These are phyloP conservation scores for Diaporthe sp. DNA, from an alignment of 2,329 filamentous ascomycete species.

Conservation along the genomic window DNA sequence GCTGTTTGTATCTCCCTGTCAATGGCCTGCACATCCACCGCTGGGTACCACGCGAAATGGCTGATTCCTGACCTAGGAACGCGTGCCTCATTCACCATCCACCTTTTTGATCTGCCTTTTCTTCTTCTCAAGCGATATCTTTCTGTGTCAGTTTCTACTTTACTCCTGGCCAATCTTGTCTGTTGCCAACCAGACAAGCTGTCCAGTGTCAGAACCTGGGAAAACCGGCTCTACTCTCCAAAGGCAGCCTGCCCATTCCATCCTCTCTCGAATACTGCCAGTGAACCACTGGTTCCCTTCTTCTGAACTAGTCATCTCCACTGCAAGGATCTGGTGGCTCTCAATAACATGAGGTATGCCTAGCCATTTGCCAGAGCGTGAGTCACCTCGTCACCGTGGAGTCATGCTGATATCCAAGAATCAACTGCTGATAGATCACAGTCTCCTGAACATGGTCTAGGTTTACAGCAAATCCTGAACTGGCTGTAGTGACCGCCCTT, in stretches of 20 bases:
- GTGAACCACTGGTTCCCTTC: no score
- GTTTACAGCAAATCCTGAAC: not conserved
- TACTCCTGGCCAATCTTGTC: not conserved
- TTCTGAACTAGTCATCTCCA: not conserved
- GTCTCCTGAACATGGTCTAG: not conserved
- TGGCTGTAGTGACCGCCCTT: not conserved
- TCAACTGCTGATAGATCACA: not conserved
- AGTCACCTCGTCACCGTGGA: not conserved
- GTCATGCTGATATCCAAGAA: not conserved
- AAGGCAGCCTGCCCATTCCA: not conserved
- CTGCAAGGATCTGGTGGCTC: not conserved
- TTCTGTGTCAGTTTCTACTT: no score
- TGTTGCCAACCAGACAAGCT: not conserved
- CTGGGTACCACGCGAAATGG: not conserved
- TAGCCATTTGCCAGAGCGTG: not conserved
- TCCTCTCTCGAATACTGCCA: not conserved
- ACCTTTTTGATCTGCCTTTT: not conserved
- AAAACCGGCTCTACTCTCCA: not conserved
- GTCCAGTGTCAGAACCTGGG: not conserved
- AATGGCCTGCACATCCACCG: not conserved
- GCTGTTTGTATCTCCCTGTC: not conserved
- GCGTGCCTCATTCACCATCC: no score
- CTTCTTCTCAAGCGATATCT: not conserved
- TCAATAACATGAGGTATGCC: not conserved
- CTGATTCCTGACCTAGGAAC: not conserved